Base-by-base conservation (phyloP, 2,329 filamentous ascomycete genomes). In the Cytospora piceae region DNA sequence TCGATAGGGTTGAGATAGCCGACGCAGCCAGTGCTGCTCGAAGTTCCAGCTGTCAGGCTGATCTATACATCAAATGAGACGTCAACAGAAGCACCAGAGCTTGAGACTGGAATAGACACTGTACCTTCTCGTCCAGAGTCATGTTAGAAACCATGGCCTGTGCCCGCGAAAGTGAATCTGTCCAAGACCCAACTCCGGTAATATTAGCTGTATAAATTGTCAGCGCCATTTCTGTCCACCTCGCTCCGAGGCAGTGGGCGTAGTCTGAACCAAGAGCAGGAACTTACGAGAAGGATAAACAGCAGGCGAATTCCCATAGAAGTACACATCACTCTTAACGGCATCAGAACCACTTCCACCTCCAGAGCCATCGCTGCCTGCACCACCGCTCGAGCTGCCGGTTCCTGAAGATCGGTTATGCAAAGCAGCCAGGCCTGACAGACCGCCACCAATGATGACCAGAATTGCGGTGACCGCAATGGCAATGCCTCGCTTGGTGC, bases 101-200 rank as follows among this genome's bases (percentile, higher is more conserved):
- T 20, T 39, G 14, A 32, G 34, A 3, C 9, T 27, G 37, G 34
- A 22, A 22, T 20, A 15, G 20, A 34, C 57, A 27, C 58, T 70
- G 29, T 70, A 81, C 87, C 78, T 94, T 95, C 76, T 96, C 92
- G 22, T 87, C 81, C 57, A 94, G 78, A 0, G 90, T 94, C 79
- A 95, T 83, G 71, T 89, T 83, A 17, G 82, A 83, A 15, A 96
- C 91, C 70, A 95, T 87, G 1, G 82, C 81, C 65, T 83, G 82
- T 0, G 92, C 92, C 73, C 89, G 91, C 24, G 78, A 75, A 71
- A 90, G 89, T 6, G 91, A 87, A 20, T 83, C 81, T 3, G 81
- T 81, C 92, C 92, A 95, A 51, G 85, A 79, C 12, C 87, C 90
- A 6, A 82, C 77, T 20, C 89, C 90, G 69, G 76, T 82, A 80